Conservation (phyloP, 169 alveolate genomes). For the Perkinsus chesapeaki region DNA sequence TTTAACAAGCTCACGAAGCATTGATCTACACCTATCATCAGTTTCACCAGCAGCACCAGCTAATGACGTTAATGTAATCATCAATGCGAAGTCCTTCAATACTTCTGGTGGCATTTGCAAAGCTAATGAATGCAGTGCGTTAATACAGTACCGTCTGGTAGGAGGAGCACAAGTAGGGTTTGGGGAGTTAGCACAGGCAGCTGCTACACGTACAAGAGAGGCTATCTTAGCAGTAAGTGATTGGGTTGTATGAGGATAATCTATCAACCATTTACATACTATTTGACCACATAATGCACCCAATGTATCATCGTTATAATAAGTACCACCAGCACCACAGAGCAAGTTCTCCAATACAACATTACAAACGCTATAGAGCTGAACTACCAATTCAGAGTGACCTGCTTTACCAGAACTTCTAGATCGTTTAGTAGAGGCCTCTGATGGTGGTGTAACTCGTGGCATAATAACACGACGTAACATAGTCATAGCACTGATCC, state of each 20-base stretch:
- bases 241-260: background rate
- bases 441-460: background rate
- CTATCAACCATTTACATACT: background rate
- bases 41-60: background rate
- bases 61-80: background rate
- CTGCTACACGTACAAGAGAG: background rate
- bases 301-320: background rate
- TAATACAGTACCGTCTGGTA: background rate
- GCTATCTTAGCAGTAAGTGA: background rate
- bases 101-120: background rate
- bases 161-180: background rate
- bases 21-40: background rate
- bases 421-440: background rate
- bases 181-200: background rate
- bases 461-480: background rate
- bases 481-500: background rate
- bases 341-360: background rate
- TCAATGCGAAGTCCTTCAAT: background rate
- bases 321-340: background rate
- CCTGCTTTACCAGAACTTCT: background rate
- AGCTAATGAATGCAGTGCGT: background rate
- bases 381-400: background rate
- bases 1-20: background rate
- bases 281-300: background rate
- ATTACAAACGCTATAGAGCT: background rate